These are phyloP conservation scores for Debaryomyces psychrophilus DNA, from an alignment of 1,139 yeast species.

Conservation along the genomic window DNA sequence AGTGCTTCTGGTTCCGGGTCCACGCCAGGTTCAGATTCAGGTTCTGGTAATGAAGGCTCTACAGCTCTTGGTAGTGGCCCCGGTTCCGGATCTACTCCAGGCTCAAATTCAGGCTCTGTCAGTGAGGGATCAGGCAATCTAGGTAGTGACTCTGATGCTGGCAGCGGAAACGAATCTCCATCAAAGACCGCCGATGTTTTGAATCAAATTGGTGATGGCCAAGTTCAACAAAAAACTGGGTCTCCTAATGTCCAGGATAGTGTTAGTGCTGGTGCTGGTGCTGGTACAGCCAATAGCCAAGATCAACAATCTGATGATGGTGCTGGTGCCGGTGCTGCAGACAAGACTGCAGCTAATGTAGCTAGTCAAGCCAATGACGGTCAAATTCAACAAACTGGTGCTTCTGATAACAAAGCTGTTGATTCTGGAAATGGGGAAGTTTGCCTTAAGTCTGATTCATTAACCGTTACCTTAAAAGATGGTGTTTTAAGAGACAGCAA, in stretches of 20 bases:
- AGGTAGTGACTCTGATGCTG: conserved; percentile 29
- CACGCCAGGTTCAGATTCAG: neutral
- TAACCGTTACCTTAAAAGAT: conserved; percentile 56
- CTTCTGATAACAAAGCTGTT: conserved; percentile 5
- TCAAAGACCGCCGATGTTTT: conserved; percentile 26
- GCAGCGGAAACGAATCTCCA: neutral
- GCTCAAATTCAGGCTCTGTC: neutral
- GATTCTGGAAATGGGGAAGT: conserved; percentile 29
- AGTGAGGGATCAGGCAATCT: neutral
- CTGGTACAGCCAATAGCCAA: conserved; percentile 27
- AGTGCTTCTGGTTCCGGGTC: neutral
- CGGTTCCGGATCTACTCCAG: neutral
- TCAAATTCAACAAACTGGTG: conserved; percentile 28
- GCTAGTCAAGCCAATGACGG: conserved; percentile 27
- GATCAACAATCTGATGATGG: conserved; percentile 19
- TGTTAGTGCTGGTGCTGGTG: conserved; percentile 12
- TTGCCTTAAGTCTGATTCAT: conserved; percentile 55
- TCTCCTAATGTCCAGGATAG: conserved; percentile 35
- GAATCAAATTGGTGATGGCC: conserved; percentile 40
- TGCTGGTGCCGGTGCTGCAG: neutral
- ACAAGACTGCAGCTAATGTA: conserved; percentile 21
- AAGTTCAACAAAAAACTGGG: conserved; percentile 31
- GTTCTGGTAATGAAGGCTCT: neutral
- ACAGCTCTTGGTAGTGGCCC: conserved; percentile 17
- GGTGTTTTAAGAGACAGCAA: conserved; percentile 59